Evolutionary conservation across 768 basidiomycete genomes (phyloP), one percentile per base, ranked within the genome.

Genomic region (Leccinum obscurum): DNA sequence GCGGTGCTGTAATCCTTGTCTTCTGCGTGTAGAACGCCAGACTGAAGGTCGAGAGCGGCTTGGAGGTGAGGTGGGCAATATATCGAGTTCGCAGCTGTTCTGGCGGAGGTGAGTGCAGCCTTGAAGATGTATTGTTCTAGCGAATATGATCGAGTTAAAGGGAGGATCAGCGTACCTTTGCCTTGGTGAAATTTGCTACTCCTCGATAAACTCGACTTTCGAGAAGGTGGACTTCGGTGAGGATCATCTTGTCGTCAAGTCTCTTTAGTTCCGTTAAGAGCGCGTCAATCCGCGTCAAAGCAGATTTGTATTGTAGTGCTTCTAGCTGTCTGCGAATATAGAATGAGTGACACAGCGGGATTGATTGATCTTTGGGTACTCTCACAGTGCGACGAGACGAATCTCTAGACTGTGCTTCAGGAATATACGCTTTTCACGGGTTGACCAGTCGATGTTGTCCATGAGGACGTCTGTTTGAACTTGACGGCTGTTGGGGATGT

Each of bases 1-100:
- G 88, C 96, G 0, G 96, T 99, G 59, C 85, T 95, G 75, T 97
- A 98, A 75, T 98, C 96, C 71, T 95, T 96, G 69, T 99, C 96
- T 66, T 99, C 95, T 0, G 96, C 95, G 68, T 97, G 93, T 10
- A 98, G 82, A 48, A 96, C 81, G 4, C 96, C 89, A 48, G 82
- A 82, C 68, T 89, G 88, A 28, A 89, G 79, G 67, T 90, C 88
- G 32, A 86, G 78, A 14, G 80, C 76, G 3, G 81, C 80, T 68
- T 81, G 87, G 15, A 90, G 78, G 58, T 84, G 78, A 13, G 89
- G 87, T 32, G 89, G 87, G 67, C 95, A 97, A 78, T 98, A 98
- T 70, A 98, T 96, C 2, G 93, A 86, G 75, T 96, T 96, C 35
- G 93, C 95, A 22, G 95, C 93, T 0, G 95, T 98, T 62, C 95